A percentile compares a stretch with the other conserved stretches of the same genome.
Conservation (phyloP, 768 basidiomycete genomes). For the Fomitopsis serialis region DNA sequence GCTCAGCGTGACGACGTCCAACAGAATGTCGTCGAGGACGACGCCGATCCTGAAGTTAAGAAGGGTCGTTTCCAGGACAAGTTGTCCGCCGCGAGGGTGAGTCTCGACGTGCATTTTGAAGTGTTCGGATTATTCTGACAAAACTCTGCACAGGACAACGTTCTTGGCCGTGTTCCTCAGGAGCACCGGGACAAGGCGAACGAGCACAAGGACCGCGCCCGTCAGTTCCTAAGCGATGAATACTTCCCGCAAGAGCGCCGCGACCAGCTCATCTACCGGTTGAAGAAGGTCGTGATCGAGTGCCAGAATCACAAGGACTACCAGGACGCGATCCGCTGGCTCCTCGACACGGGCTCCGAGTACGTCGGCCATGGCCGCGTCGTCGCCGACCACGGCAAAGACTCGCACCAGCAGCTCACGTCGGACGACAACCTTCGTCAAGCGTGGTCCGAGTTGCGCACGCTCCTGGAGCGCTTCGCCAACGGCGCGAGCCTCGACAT, state of each 20-base stretch:
- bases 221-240: constrained; percentile 71
- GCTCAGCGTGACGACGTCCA: constrained; percentile 15
- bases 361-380: constrained; percentile 43
- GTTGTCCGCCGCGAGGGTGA: constrained; percentile 23
- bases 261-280: constrained; percentile 89
- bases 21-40: constrained; percentile 22
- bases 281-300: constrained; percentile 89
- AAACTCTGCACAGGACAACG: constrained; percentile 25
- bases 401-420: constrained; percentile 17
- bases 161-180: constrained; percentile 58
- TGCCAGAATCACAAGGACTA: constrained; percentile 92
- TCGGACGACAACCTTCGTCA: constrained; percentile 54
- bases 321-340: constrained; percentile 71
- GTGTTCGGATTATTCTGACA: not conserved
- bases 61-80: constrained; percentile 27
- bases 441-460: constrained; percentile 61
- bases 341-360: constrained; percentile 55
- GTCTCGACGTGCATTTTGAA: not conserved
- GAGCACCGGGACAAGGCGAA: constrained; percentile 55
- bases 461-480: constrained; percentile 88
- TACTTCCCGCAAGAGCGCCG: constrained; percentile 88
- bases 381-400: constrained; percentile 14
- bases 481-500: constrained; percentile 60
- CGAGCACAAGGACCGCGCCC: constrained; percentile 51
- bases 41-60: constrained; percentile 33